Evolutionary conservation across 768 basidiomycete species (phyloP).

Genomic region (Phlebiopsis gigantea): DNA sequence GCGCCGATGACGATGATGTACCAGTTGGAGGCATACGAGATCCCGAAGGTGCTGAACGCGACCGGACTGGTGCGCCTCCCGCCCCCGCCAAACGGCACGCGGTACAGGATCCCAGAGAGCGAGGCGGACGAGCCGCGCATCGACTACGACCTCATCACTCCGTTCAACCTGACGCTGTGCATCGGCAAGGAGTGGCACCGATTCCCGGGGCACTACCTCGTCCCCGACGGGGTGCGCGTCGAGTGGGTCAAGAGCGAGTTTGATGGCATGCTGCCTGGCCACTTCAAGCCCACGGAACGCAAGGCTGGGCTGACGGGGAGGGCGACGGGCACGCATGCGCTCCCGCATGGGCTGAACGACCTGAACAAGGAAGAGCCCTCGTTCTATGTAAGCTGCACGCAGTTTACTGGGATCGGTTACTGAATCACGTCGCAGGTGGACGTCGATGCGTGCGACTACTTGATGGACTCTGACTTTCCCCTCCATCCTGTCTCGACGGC

Average conservation of each 20-base stretch:
- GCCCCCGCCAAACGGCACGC: conserved; percentile 38
- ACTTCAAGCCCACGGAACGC: conserved; percentile 49
- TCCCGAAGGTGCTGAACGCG: conserved; percentile 76
- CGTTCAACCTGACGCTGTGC: conserved; percentile 75
- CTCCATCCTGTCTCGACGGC: conserved; percentile 46
- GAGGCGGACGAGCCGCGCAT: conserved; percentile 42
- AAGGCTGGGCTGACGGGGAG: conserved; percentile 40
- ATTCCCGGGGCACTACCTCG: conserved; percentile 85
- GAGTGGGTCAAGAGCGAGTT: conserved; percentile 92
- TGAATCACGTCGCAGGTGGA: conserved; percentile 46
- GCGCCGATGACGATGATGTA: conserved; percentile 71
- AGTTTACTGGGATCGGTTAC: not conserved
- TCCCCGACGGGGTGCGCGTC: conserved; percentile 79
- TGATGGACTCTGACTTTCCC: conserved; percentile 89
- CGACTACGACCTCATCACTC: conserved; percentile 61
- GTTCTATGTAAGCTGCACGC: conserved; percentile 60
- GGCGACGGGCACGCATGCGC: conserved; percentile 53
- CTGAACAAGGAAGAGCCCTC: conserved; percentile 73
- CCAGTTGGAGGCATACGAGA: conserved; percentile 69
- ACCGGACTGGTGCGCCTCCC: conserved; percentile 56
- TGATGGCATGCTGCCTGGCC: conserved; percentile 80
- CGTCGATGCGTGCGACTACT: conserved; percentile 74
- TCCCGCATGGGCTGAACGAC: conserved; percentile 77
- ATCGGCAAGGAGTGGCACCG: conserved; percentile 95
- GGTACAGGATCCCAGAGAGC: conserved; percentile 25